A percentile compares a stretch with the other conserved stretches of the same genome.
These are phyloP conservation scores for Talaromyces sp. DNA, from an alignment of 2,329 filamentous ascomycete genomes.

Conservation along the genomic window DNA sequence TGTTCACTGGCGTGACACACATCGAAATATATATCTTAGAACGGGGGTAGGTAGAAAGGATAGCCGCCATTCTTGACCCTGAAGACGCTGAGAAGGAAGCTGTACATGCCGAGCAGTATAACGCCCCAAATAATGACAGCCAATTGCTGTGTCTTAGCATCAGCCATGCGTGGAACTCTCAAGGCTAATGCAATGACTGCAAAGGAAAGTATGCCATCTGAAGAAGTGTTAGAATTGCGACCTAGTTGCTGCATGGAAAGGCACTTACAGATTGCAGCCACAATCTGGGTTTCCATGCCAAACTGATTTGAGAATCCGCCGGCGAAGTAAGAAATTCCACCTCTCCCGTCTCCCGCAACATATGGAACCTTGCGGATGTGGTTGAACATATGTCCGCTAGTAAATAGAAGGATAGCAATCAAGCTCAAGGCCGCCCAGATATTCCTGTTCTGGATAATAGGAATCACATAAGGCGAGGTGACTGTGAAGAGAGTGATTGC, in stretches of 20 bases:
- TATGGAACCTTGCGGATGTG: conserved; percentile 96
- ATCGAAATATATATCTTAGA: conserved; percentile 46
- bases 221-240: conserved; percentile 17
- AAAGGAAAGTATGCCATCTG: conserved; percentile 79
- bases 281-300: conserved; percentile 90
- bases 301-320: conserved; percentile 90
- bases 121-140: conserved; percentile 76
- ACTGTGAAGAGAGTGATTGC: conserved; percentile 65
- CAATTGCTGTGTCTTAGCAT: conserved; percentile 73
- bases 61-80: conserved; percentile 92
- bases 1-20: background rate
- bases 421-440: conserved; percentile 89
- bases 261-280: conserved; percentile 85
- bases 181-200: conserved; percentile 85
- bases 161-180: conserved; percentile 84
- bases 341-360: conserved; percentile 76
- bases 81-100: conserved; percentile 91
- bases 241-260: background rate
- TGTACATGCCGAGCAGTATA: conserved; percentile 79
- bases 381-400: conserved; percentile 98
- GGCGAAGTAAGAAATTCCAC: conserved; percentile 86
- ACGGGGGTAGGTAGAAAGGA: conserved; percentile 89
- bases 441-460: conserved; percentile 83
- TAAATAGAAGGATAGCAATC: conserved; percentile 87
- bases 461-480: conserved; percentile 73